Evolutionary conservation across 495 filamentous ascomycete genomes (phyloP), one percentile per base, ranked within the genome.

Genomic region (Podospora conica): DNA sequence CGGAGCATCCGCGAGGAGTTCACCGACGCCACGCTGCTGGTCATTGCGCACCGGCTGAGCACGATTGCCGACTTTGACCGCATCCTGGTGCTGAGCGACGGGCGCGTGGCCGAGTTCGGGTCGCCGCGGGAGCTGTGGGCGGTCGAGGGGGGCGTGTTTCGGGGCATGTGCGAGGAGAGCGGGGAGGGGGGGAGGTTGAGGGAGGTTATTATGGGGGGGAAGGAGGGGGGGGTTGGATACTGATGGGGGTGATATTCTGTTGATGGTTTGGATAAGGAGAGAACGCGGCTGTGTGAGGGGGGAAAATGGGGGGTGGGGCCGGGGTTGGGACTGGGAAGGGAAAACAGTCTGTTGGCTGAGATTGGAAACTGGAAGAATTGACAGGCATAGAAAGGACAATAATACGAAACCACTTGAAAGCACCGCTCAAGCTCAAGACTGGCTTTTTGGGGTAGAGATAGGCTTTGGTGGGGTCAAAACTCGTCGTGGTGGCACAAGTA

Each of bases 61-160:
- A 96, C 92, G 0, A 91, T 96, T 74, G 88, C 87, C 4, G 90
- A 95, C 70, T 95, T 94, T 64, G 92, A 96, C 75, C 83, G 85
- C 40, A 92, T 97, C 63, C 80, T 95, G 24, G 92, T 96, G 10
- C 80, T 96, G 75, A 88, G 87, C 65, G 89, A 90, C 22, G 92
- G 93, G 3, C 76, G 74, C 58, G 89, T 89, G 0, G 87, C 86
- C 3, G 92, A 96, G 76, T 91, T 85, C 73, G 92, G 90, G 3
- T 78, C 80, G 5, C 92, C 91, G 11, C 78, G 73, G 66, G 87
- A 92, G 64, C 72, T 96, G 63, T 83, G 92, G 81, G 80, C 77
- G 68, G 79, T 81, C 56, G 75, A 69, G 10, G 84, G 6, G 0
- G 84, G 89, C 0, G 81, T 89, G 18, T 94, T 93, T 72, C 79